Conservation (phyloP, 176 grass and related monocot genomes). For the Avena insularis region DNA sequence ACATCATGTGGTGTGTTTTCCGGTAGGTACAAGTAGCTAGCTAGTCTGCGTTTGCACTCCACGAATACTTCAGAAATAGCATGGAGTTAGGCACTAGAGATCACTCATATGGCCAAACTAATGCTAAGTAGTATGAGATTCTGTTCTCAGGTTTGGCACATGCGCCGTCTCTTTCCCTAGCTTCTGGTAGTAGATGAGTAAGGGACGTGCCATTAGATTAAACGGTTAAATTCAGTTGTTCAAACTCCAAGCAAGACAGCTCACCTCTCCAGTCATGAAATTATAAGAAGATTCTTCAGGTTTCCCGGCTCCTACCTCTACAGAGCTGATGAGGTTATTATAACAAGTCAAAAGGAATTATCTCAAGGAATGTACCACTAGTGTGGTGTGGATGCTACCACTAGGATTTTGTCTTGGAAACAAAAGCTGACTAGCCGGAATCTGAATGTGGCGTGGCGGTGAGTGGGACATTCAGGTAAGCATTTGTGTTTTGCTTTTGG, state of each 20-base stretch:
- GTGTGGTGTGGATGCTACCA: not conserved
- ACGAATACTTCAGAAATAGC: not conserved
- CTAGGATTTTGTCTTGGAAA: conserved; percentile 4
- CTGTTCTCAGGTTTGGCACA: not conserved
- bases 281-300: not conserved
- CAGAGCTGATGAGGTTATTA: too few species aligned
- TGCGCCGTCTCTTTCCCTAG: not conserved
- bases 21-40: not conserved
- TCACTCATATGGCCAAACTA: not conserved
- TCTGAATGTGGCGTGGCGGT: not conserved
- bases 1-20: conserved; percentile 38
- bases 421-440: not conserved
- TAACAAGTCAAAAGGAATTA: not conserved
- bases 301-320: too few species aligned
- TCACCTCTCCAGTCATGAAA: not conserved
- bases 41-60: not conserved
- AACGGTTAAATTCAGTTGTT: not conserved
- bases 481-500: not conserved
- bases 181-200: not conserved
- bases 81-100: conserved; percentile 12
- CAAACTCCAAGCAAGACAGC: not conserved
- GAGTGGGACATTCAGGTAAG: not conserved
- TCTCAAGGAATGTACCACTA: not conserved
- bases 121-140: not conserved
- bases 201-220: not conserved